phyloP scores from a whole-genome alignment of 768 basidiomycete genomes.

The Suillus cothurnatus region DNA sequence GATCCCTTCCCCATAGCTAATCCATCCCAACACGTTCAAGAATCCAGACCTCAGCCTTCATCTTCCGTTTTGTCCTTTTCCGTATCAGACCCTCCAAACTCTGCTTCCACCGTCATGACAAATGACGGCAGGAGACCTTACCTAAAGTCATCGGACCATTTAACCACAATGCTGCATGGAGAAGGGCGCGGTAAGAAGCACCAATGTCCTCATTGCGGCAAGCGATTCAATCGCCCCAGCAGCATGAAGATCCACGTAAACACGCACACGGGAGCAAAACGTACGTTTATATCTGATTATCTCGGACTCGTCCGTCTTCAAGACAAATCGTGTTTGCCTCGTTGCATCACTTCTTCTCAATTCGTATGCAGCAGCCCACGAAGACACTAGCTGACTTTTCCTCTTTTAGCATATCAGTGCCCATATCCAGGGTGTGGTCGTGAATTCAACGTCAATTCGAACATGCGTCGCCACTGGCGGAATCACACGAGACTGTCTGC shows the following conservation, averaged over 20 bases:
- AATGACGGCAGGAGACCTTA: slow-evolving; percentile 33
- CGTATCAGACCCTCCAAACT: slow-evolving; percentile 31
- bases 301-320: not conserved
- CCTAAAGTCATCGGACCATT: slow-evolving; percentile 30
- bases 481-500: slow-evolving; percentile 51
- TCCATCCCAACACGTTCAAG: not conserved
- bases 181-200: slow-evolving; percentile 40
- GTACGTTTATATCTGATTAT: slow-evolving; percentile 26
- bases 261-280: slow-evolving; percentile 43
- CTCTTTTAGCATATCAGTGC: slow-evolving; percentile 64
- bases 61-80: slow-evolving; percentile 38
- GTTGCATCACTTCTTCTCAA: slow-evolving; percentile 5
- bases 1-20: not conserved
- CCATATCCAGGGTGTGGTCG: slow-evolving; percentile 74
- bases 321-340: slow-evolving; percentile 7
- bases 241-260: slow-evolving; percentile 46
- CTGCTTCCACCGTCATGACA: slow-evolving; percentile 28
- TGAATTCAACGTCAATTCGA: slow-evolving; percentile 83
- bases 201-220: slow-evolving; percentile 39
- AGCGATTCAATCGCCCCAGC: slow-evolving; percentile 45
- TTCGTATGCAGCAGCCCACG: not conserved
- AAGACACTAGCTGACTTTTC: slow-evolving; percentile 15
- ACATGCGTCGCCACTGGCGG: slow-evolving; percentile 80
- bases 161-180: slow-evolving; percentile 27
- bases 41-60: slow-evolving; percentile 24